These are phyloP conservation scores for Kwoniella pini DNA, from an alignment of 768 basidiomycete genomes.

Conservation along the genomic window DNA sequence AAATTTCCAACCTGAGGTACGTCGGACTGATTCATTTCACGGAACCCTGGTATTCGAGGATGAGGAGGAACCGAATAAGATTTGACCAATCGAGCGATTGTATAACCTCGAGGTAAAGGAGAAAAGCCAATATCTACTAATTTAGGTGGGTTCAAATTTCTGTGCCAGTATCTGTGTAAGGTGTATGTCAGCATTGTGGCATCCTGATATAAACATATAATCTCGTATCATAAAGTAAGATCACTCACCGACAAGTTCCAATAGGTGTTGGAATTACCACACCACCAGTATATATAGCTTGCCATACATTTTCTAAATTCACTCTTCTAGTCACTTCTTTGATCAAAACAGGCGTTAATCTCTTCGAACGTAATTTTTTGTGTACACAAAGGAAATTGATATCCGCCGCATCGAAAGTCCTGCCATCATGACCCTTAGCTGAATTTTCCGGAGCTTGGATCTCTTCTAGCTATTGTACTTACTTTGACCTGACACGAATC, in stretches of 20 bases:
- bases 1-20: constrained; percentile 69
- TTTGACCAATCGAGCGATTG: constrained; percentile 85
- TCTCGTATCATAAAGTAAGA: neutral
- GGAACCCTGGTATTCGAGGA: constrained; percentile 61
- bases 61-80: constrained; percentile 66
- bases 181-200: too few relatives aligned
- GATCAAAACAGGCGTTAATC: constrained; percentile 91
- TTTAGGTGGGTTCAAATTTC: constrained; percentile 85
- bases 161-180: constrained; percentile 76
- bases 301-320: constrained; percentile 85
- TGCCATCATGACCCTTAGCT: constrained; percentile 46
- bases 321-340: constrained; percentile 95
- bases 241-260: constrained; percentile 70
- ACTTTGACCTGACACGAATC: constrained; percentile 83
- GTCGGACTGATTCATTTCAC: constrained; percentile 85
- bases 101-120: constrained; percentile 80
- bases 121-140: constrained; percentile 88
- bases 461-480: constrained; percentile 46
- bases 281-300: constrained; percentile 96
- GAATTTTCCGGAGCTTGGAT: neutral
- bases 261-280: constrained; percentile 92
- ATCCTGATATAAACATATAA: too few relatives aligned
- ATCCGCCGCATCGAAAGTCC: constrained; percentile 73
- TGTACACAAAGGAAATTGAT: constrained; percentile 98
- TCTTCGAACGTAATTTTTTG: constrained; percentile 94